Evolutionary conservation across 306 rosid genomes (phyloP).

Genomic region (Quercus bicolor): DNA sequence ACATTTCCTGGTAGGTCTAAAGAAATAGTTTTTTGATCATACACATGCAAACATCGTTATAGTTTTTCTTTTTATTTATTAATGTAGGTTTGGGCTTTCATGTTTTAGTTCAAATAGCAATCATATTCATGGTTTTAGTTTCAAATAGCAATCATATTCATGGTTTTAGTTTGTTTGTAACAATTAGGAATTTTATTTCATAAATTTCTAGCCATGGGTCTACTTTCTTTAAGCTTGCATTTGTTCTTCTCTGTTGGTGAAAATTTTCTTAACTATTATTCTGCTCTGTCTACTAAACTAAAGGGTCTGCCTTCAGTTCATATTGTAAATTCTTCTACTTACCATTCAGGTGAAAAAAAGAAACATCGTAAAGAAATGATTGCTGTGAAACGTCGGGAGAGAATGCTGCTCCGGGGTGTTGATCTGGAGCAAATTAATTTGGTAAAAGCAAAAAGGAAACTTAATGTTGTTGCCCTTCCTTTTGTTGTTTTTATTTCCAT

Average conservation of each 20-base stretch:
- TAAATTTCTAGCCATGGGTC: too few relatives aligned
- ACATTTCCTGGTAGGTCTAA: too few relatives aligned
- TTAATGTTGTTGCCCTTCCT: not conserved
- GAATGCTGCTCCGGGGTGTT: constrained; percentile 76
- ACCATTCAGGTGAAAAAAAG: constrained; percentile 68
- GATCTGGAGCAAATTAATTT: constrained; percentile 66
- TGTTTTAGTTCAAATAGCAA: not conserved
- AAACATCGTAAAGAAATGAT: constrained; percentile 68
- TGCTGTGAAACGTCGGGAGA: constrained; percentile 63
- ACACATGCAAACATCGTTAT: not conserved
- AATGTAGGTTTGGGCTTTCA: not conserved
- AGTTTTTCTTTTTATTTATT: not conserved
- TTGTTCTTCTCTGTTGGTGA: not conserved
- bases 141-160: not conserved
- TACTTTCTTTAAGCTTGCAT: not conserved
- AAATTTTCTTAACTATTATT: not conserved
- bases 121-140: not conserved
- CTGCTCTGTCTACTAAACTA: not conserved
- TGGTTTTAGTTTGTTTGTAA: too few relatives aligned
- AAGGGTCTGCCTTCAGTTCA: not conserved
- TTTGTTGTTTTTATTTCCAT: not conserved
- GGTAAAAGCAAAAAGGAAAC: constrained; percentile 35
- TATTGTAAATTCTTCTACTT: constrained; percentile 14
- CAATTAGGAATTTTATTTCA: too few relatives aligned
- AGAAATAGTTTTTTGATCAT: not conserved